A percentile compares a stretch with the other conserved stretches of the same genome.
phyloP scores from a whole-genome alignment of 1,139 yeast species.

The Suhomyces coccinellae region DNA sequence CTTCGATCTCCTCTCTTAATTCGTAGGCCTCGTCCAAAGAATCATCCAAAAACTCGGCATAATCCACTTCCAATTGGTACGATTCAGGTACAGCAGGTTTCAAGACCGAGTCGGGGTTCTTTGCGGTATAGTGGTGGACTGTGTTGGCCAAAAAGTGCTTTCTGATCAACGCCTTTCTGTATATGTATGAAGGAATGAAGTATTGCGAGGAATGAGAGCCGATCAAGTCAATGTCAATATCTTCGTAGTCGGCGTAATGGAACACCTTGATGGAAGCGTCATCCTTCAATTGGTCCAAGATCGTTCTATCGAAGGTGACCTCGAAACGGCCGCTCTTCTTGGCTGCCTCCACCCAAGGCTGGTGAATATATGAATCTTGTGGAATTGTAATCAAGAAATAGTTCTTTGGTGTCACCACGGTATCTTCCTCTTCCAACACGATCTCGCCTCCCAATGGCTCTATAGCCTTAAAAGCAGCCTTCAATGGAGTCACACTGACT shows the following conservation, averaged over 20 bases:
- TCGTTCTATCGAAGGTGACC: slow-evolving; percentile 26
- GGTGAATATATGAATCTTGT: slow-evolving; percentile 53
- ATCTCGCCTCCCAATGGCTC: slow-evolving; percentile 60
- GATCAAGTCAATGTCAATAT: slow-evolving; percentile 70
- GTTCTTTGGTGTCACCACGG: background rate
- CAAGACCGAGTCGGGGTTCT: slow-evolving; percentile 69
- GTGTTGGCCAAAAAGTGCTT: slow-evolving; percentile 87
- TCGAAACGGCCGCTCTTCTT: slow-evolving; percentile 25
- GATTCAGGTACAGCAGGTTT: slow-evolving; percentile 68
- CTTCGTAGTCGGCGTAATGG: slow-evolving; percentile 91
- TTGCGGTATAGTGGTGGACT: slow-evolving; percentile 67
- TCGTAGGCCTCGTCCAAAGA: slow-evolving; percentile 91
- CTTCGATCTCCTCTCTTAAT: slow-evolving; percentile 71
- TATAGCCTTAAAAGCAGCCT: slow-evolving; percentile 67
- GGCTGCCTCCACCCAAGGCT: slow-evolving; percentile 52
- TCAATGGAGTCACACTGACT: slow-evolving; percentile 77
- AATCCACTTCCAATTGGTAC: slow-evolving; percentile 84
- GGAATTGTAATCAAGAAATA: slow-evolving; percentile 36
- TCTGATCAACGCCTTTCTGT: slow-evolving; percentile 83
- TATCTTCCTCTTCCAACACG: slow-evolving; percentile 23
- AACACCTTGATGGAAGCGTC: slow-evolving; percentile 41
- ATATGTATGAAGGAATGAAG: slow-evolving; percentile 77
- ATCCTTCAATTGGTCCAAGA: slow-evolving; percentile 22
- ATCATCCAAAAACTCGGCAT: slow-evolving; percentile 94
- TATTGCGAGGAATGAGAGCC: slow-evolving; percentile 44